Evolutionary conservation across 495 filamentous ascomycete genomes (phyloP), one percentile per base, ranked within the genome.

Genomic region (Tuber borchii): DNA sequence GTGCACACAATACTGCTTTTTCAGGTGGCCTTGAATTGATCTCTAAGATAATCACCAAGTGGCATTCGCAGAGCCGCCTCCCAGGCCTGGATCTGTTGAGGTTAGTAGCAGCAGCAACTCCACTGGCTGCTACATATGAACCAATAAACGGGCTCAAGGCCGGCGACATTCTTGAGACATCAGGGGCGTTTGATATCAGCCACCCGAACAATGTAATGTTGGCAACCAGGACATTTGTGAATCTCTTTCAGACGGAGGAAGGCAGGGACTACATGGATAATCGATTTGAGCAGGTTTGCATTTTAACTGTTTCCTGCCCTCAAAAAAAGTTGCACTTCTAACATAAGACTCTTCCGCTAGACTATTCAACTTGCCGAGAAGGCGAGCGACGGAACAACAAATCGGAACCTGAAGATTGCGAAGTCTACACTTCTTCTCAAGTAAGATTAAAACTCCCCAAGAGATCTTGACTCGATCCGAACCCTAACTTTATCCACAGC

Each of bases 1-100:
- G 70, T 19, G 5, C 56, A 65, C 44, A 72, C 19, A 78, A 86
- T 3, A 76, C 85, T 8, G 81, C 83, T 17, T 77, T 88, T n/a
- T 82, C 86, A 14, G 70, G 82, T 43, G 87, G 88, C 4, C 82
- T 94, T 42, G 85, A 87, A 37, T 84, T 92, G 3, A 83, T 93
- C 20, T 84, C 92, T 76, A 91, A 88, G 77, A 84, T 95, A 74
- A 86, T 88, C 19, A 93, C 92, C 7, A 80, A 83, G 20, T 98
- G 96, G 96, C 91, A 93, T 9, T 88, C 90, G 34, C 85, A 88
- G 37, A 90, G 92, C 75, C 89, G 93, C 70, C 87, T 99, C 5
- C 93, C 96, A 5, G 92, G 88, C 19, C 87, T 98, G 68, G 96
- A 97, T 85, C 86, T 97, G 26, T 87, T 97, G 2, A 93, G 95